Evolutionary conservation across 23 red algal species (phyloP).

Genomic region (Gracilaria caudata): DNA sequence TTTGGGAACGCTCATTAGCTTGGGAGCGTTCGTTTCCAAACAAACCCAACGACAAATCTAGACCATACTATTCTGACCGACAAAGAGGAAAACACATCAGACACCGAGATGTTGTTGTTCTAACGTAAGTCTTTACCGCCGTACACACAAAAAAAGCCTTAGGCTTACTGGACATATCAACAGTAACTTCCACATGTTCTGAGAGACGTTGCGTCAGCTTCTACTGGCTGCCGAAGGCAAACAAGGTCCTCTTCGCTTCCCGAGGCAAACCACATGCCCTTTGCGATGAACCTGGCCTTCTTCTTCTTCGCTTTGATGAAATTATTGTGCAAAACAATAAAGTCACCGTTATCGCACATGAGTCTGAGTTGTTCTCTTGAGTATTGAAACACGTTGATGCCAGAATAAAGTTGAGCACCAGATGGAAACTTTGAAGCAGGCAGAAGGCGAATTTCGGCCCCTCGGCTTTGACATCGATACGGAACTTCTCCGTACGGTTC

Average conservation of each 20-base stretch:
- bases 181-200: slow-evolving; percentile 47
- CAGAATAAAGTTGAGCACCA: slow-evolving; percentile 15
- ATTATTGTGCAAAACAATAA: slow-evolving; percentile 50
- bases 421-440: slow-evolving; percentile 41
- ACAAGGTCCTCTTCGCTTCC: slow-evolving; percentile 19
- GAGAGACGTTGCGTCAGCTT: background rate
- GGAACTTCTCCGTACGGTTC: slow-evolving; percentile 26
- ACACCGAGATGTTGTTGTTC: too few relatives aligned
- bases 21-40: too few relatives aligned
- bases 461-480: slow-evolving; percentile 49
- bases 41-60: too few relatives aligned
- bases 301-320: slow-evolving; percentile 52
- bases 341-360: slow-evolving; percentile 28
- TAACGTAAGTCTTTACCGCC: too few relatives aligned
- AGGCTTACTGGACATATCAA: slow-evolving; percentile 3
- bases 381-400: slow-evolving; percentile 28
- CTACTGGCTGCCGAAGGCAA: slow-evolving; percentile 18
- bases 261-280: slow-evolving; percentile 47
- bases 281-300: slow-evolving; percentile 47
- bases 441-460: slow-evolving; percentile 43
- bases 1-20: too few relatives aligned
- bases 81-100: too few relatives aligned
- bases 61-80: too few relatives aligned
- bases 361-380: background rate
- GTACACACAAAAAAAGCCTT: too few relatives aligned